Percentiles rank a stretch among this genome's conserved stretches.
Conservation (phyloP, 176 grass and related monocot species). For the Chrysopogon serrulatus region DNA sequence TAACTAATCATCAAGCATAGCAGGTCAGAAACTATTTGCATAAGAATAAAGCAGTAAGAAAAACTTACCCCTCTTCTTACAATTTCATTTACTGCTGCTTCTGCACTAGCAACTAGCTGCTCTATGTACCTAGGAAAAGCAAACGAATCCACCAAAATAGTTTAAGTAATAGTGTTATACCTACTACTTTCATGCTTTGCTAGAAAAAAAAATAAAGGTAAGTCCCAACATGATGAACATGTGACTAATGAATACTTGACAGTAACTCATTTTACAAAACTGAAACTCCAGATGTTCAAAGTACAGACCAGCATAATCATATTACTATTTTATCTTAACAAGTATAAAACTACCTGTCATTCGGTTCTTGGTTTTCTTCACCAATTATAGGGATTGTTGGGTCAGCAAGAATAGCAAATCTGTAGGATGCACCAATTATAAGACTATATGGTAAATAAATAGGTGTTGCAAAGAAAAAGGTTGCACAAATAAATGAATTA, state of each 20-base stretch:
- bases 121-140: constrained; percentile 60
- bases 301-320: not conserved
- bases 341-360: constrained; percentile 63
- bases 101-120: constrained; percentile 69
- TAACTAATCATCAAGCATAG: not conserved
- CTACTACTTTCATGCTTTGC: not conserved
- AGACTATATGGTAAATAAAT: not conserved
- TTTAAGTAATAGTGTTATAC: not conserved
- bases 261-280: not conserved
- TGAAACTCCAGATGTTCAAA: constrained; percentile 14
- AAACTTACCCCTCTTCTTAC: constrained; percentile 71
- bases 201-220: not conserved
- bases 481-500: not conserved
- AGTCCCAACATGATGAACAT: constrained; percentile 19
- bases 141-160: constrained; percentile 4
- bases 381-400: constrained; percentile 92
- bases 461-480: not conserved
- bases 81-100: constrained; percentile 73
- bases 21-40: constrained; percentile 7
- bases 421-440: constrained; percentile 17
- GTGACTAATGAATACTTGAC: not conserved
- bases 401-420: constrained; percentile 75
- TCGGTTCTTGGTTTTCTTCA: constrained; percentile 75
- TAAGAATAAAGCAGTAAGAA: not conserved
- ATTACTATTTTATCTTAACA: not conserved